phyloP scores from a whole-genome alignment of 148 eudicot genomes.

The Beta vulgaris region DNA sequence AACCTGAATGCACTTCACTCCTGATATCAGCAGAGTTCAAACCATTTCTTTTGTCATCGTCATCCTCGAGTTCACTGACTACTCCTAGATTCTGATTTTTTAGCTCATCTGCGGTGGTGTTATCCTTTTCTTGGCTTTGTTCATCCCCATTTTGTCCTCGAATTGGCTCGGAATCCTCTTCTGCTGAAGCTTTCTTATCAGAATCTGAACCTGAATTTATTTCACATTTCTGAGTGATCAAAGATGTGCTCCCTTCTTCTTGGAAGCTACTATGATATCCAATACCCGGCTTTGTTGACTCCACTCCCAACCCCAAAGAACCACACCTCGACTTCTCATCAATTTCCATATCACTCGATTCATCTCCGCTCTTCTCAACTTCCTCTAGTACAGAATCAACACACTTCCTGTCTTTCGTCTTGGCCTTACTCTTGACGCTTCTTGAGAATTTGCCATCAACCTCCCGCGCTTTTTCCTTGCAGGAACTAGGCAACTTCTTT shows the following conservation, averaged over 20 bases:
- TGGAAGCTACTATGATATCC: constrained; percentile 17
- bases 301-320: constrained; percentile 11
- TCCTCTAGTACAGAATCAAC: constrained; percentile 6
- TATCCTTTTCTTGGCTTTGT: constrained; percentile 16
- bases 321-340: constrained; percentile 28
- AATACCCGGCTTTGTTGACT: neutral
- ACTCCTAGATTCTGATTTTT: constrained; percentile 25
- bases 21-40: constrained; percentile 46
- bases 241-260: constrained; percentile 22
- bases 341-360: constrained; percentile 27
- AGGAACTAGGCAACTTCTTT: constrained; percentile 27
- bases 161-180: neutral
- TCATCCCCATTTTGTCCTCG: neutral
- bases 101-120: constrained; percentile 4
- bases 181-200: neutral
- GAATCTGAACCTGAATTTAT: constrained; percentile 7
- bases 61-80: constrained; percentile 20
- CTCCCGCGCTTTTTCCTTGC: constrained; percentile 28
- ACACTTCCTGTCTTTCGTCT: constrained; percentile 18
- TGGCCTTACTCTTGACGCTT: constrained; percentile 22
- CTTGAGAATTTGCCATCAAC: constrained; percentile 8
- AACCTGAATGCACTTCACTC: constrained; percentile 11
- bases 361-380: constrained; percentile 22
- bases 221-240: constrained; percentile 19
- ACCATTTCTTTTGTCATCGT: constrained; percentile 65